Base-by-base conservation (phyloP, 352 stramenopile genomes). In the Globisporangium spiculum region DNA sequence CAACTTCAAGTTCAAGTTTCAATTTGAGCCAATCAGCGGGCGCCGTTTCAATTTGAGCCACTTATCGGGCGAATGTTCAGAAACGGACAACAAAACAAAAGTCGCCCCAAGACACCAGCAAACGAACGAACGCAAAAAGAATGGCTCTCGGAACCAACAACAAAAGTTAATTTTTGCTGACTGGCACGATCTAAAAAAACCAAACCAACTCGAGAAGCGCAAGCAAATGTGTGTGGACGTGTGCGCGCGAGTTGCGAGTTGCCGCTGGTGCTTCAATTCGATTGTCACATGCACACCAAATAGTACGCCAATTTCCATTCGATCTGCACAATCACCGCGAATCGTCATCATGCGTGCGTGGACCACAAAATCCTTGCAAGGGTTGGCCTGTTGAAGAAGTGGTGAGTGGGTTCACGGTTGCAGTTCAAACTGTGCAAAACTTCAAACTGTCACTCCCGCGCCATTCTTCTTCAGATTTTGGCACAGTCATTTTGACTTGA, bases 1-100 rank as follows among this genome's bases (percentile, higher is more conserved):
- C 57, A 62, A 62, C 34, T 62, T 62, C 56, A 62, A 62, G 53
- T n/a, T 41, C 10, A 44, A 44, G 36, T 38, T 38, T 38, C 32
- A 9, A 9, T 44, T 44, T 44, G 12, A 20, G 38, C 38, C 38
- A 48, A 48, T 48, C 38, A 48, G 38, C 38, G 10, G 4, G 27
- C 27, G 27, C 27, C 5, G 27, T 30, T 30, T 5, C 27, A 30
- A 30, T 30, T 30, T 30, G 27, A 30, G 27, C 27, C 27, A 30
- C 27, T 30, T 3, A 30, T 3, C 27, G 36, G 36, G 38, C 14
- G 38, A 46, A 18, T 18, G 14, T 18, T 46, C 10, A 46, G 12
- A 46, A 46, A 46, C 38, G 38, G 38, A 46, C 38, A 46, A 32
- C 30, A 32, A 32, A 32, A 32, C 30, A 32, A 32, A 32, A 32